A percentile compares a stretch with the other conserved stretches of the same genome.
phyloP scores from a whole-genome alignment of 129 eudicot genomes.

The Mikania micrantha region DNA sequence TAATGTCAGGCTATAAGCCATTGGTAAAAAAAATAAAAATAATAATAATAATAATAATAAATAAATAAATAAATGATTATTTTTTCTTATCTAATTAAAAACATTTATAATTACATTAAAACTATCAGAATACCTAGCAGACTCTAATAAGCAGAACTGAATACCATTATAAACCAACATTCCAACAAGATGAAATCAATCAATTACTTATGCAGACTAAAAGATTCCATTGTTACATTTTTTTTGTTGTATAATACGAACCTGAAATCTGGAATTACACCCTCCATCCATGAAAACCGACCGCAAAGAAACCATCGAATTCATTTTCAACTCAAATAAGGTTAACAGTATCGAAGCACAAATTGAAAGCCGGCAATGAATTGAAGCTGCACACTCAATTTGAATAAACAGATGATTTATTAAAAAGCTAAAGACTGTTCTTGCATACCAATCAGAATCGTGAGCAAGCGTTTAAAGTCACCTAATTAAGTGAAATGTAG shows the following conservation, averaged over 20 bases:
- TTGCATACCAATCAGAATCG: not conserved
- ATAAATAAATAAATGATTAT: too few species aligned
- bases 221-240: not conserved
- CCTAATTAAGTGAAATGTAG: constrained; percentile 13
- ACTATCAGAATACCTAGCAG: not conserved
- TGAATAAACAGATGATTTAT: too few species aligned
- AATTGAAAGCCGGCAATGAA: too few species aligned
- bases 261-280: constrained; percentile 44
- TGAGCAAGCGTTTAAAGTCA: not conserved
- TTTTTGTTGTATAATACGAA: not conserved
- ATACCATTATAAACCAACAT: not conserved
- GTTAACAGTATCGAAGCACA: too few species aligned
- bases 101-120: not conserved
- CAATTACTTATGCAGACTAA: not conserved
- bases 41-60: too few species aligned
- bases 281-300: too few species aligned
- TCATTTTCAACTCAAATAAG: too few species aligned
- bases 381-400: too few species aligned
- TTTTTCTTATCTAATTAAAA: not conserved
- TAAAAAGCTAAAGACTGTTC: not conserved
- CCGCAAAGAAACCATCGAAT: too few species aligned
- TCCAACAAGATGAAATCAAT: not conserved
- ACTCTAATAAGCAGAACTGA: not conserved
- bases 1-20: too few species aligned
- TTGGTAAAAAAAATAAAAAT: too few species aligned